These are phyloP conservation scores for Pisolithus microcarpus DNA, from an alignment of 768 basidiomycete species.

Conservation along the genomic window DNA sequence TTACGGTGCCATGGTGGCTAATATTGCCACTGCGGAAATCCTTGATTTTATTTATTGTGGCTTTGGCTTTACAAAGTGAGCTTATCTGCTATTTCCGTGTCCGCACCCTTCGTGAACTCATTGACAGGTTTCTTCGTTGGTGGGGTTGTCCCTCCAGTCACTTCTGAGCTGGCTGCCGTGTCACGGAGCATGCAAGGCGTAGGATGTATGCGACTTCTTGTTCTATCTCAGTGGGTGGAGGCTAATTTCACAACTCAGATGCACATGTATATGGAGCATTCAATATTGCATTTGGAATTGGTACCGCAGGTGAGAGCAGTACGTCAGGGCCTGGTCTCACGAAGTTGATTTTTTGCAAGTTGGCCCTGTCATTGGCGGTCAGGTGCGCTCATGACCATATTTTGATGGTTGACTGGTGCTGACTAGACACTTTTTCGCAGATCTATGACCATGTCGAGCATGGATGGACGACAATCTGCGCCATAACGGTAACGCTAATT, in stretches of 20 bases:
- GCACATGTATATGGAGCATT: constrained; percentile 71
- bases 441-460: constrained; percentile 48
- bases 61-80: constrained; percentile 52
- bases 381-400: constrained; percentile 33
- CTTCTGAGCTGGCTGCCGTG: constrained; percentile 59
- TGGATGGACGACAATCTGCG: constrained; percentile 58
- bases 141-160: constrained; percentile 53
- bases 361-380: constrained; percentile 65
- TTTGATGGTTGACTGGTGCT: background rate
- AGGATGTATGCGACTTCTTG: constrained; percentile 45
- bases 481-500: constrained; percentile 41
- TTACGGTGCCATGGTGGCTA: constrained; percentile 60
- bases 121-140: constrained; percentile 53
- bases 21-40: constrained; percentile 49
- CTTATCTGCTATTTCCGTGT: background rate
- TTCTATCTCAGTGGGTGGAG: background rate
- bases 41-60: constrained; percentile 30
- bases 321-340: background rate
- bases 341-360: constrained; percentile 32
- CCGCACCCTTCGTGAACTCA: background rate
- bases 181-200: constrained; percentile 52
- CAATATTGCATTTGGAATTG: constrained; percentile 64
- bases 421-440: constrained; percentile 25
- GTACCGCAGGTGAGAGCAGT: constrained; percentile 44
- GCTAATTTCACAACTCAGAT: constrained; percentile 32